Conservation (phyloP, 371 early-diverging fungal species). For the Mucor circinelloides region DNA sequence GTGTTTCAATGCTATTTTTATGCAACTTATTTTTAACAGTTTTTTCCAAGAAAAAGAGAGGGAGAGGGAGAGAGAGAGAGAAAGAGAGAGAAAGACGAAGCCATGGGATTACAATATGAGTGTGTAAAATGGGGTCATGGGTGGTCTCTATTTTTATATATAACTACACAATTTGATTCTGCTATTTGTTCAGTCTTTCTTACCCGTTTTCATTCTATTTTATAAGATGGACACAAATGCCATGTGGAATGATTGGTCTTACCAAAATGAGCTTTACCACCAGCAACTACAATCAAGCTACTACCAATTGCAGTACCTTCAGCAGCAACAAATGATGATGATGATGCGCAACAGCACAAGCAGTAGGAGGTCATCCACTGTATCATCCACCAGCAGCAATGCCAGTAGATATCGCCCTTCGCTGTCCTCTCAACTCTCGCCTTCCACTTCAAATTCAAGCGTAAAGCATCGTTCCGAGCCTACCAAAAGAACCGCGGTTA, state of each 20-base stretch:
- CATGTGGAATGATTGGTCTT: conserved; percentile 17
- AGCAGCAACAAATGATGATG: conserved; percentile 26
- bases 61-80: not conserved
- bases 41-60: not conserved
- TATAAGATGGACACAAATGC: not conserved
- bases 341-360: conserved; percentile 21
- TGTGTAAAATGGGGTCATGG: not conserved
- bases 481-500: not conserved
- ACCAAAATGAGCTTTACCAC: conserved; percentile 22
- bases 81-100: not conserved
- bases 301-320: conserved; percentile 28
- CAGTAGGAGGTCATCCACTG: conserved; percentile 15
- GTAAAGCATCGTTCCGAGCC: conserved; percentile 1
- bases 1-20: conserved; percentile 6
- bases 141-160: not conserved
- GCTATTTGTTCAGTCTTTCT: not conserved
- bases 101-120: not conserved
- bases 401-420: not conserved
- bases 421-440: conserved; percentile 6
- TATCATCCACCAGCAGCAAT: conserved; percentile 8
- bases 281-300: conserved; percentile 28
- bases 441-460: conserved; percentile 19
- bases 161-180: not conserved
- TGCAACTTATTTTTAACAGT: conserved; percentile 1
- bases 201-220: not conserved